Base-by-base conservation (phyloP, 805 yeast species). In the Wickerhamiella cacticola region DNA sequence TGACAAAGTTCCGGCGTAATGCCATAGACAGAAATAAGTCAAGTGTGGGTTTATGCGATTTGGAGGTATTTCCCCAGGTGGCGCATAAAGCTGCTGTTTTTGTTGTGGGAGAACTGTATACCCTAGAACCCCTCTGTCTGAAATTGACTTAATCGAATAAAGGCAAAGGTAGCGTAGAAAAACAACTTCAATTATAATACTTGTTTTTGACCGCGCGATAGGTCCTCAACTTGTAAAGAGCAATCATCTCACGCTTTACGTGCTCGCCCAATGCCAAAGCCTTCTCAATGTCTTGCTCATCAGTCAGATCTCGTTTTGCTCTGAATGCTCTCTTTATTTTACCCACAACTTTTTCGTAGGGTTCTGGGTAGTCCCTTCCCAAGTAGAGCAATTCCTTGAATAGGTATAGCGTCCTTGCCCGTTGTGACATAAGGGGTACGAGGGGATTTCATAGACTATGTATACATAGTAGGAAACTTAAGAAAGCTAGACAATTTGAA, bases 281-380 rank as follows among this genome's bases (percentile, higher is more conserved):
- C 38, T 56, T 50, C 45, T 59, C 61, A 19, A 66, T 58, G 38
- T 64, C 63, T 23, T 41, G 48, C 3, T 36, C 47, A 13, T 51
- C 55, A 3, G 53, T 41, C 9, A 65, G 44, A 6, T 48, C 51
- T 7, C 54, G 48, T 39, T 63, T 59, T 29, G 48, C 52, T 41
- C 56, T 54, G 53, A 62, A 66, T 10, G 66, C 68, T 13, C 46
- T 36, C 40, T 60, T 57, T 15, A 67, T 53, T 43, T 56, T 53
- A 15, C 48, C 49, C 6, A 61, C 48, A 38, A 62, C 61, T 44
- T 56, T 55, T 13, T 49, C 52, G 49, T 65, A 64, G 8, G 68
- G 68, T 29, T 53, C 56, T 10, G 70, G 70, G 46, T 65, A 66
- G 31, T 63, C 68, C 23, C 57, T 54, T 15, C 67, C 68, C 62